A percentile compares a stretch with the other conserved stretches of the same genome.
Conservation (phyloP, 345 rosid genomes). For the Salix arbutifolia region DNA sequence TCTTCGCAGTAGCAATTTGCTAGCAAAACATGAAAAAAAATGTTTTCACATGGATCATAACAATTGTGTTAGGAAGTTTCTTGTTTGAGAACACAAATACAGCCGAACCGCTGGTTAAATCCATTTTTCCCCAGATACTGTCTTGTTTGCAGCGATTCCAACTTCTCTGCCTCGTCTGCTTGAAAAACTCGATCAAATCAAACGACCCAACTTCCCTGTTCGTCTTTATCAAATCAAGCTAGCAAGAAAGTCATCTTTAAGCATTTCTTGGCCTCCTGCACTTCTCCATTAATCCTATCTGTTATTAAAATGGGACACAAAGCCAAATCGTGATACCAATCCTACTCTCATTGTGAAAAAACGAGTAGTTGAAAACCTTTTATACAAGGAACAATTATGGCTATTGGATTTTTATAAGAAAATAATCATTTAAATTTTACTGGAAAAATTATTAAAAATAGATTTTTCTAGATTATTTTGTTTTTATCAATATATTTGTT, state of each 20-base stretch:
- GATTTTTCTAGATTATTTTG: too few species aligned
- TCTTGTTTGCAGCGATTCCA: constrained; percentile 49
- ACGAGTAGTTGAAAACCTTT: constrained; percentile 36
- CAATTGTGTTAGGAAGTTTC: constrained; percentile 45
- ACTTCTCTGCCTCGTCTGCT: constrained; percentile 38
- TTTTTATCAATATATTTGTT: too few species aligned
- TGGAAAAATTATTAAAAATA: too few species aligned
- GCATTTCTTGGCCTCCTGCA: constrained; percentile 67
- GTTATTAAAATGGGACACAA: background rate
- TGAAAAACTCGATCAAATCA: constrained; percentile 60
- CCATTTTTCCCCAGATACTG: constrained; percentile 17
- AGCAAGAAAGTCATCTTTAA: constrained; percentile 47
- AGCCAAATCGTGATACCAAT: background rate
- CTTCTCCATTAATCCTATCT: background rate
- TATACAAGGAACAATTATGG: constrained; percentile 54
- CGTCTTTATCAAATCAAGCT: constrained; percentile 50
- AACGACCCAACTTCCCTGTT: constrained; percentile 59
- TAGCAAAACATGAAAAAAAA: background rate
- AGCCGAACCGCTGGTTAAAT: background rate
- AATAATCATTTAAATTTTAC: too few species aligned
- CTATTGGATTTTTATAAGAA: constrained; percentile 34
- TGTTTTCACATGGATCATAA: constrained; percentile 14
- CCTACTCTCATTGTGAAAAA: background rate
- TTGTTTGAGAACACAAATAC: constrained; percentile 41
- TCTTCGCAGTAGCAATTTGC: background rate